These are phyloP conservation scores for Boletellus deceptivus DNA, from an alignment of 1,284 basidiomycete genomes.

Conservation along the genomic window DNA sequence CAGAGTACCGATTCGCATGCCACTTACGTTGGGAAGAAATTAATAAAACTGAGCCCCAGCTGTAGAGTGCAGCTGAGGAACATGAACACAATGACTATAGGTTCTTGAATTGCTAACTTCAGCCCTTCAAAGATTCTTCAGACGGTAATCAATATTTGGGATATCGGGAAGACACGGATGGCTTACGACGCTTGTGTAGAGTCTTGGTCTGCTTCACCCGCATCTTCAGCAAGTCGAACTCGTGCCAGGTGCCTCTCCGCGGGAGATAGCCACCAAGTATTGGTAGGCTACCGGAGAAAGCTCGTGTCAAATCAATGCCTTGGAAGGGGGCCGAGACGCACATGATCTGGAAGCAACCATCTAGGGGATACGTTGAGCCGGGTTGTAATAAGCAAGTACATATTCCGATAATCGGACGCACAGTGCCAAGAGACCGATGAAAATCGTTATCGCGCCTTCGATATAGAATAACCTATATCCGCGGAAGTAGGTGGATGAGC, in stretches of 20 bases:
- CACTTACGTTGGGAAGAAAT: slow-evolving; percentile 70
- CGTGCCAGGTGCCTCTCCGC: slow-evolving; percentile 66
- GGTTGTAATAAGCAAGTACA: background rate
- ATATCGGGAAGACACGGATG: too few relatives aligned
- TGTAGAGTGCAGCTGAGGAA: slow-evolving; percentile 53
- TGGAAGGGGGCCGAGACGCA: slow-evolving; percentile 25
- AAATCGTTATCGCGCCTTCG: slow-evolving; percentile 58
- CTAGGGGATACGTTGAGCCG: slow-evolving; percentile 25
- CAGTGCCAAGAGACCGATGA: slow-evolving; percentile 56
- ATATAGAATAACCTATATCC: slow-evolving; percentile 53
- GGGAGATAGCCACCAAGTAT: slow-evolving; percentile 63
- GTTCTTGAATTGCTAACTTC: slow-evolving; percentile 62
- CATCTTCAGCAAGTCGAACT: slow-evolving; percentile 71
- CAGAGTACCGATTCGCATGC: background rate
- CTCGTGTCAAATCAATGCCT: background rate
- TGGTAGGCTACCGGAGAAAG: slow-evolving; percentile 47
- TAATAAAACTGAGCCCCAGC: slow-evolving; percentile 67
- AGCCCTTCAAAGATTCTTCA: slow-evolving; percentile 52
- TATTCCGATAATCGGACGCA: slow-evolving; percentile 29
- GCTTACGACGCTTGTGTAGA: slow-evolving; percentile 54
- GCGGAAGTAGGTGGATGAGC: background rate
- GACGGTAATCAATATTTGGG: background rate
- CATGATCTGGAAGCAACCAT: slow-evolving; percentile 55
- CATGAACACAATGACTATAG: slow-evolving; percentile 60
- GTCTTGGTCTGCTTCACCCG: slow-evolving; percentile 69